Percentiles rank a stretch among this genome's conserved stretches.
Evolutionary conservation across 768 basidiomycete species (phyloP).

Genomic region (Russula earlei): DNA sequence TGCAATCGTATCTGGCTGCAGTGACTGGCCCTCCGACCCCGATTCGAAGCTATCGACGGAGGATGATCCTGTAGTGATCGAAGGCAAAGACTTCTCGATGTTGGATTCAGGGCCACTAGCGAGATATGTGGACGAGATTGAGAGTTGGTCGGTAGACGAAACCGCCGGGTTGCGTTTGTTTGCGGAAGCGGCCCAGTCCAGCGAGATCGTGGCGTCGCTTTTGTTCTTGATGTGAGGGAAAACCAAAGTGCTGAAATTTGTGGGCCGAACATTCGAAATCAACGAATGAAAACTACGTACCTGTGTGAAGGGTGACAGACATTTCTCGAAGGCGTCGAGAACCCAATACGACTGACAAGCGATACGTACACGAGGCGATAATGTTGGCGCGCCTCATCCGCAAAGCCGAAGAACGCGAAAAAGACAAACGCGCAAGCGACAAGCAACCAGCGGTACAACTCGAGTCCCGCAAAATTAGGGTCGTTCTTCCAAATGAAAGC

Average conservation of each 20-base stretch:
- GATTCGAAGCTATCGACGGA: neutral
- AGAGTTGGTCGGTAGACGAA: too few species aligned
- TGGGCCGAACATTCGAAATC: too few species aligned
- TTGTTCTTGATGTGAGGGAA: neutral
- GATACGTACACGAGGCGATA: neutral
- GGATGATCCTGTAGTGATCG: neutral
- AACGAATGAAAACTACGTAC: neutral
- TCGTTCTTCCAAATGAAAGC: constrained; percentile 30
- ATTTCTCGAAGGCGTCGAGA: neutral
- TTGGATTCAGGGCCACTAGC: neutral
- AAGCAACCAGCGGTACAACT: neutral
- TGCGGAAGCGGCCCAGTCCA: neutral
- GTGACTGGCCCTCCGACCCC: neutral
- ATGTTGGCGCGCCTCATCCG: neutral
- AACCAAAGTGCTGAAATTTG: neutral
- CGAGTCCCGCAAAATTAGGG: neutral
- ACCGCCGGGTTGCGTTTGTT: too few species aligned
- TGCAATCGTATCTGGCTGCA: too few species aligned
- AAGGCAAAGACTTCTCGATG: neutral
- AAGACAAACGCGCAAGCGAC: neutral
- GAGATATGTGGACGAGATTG: neutral
- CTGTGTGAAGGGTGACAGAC: neutral
- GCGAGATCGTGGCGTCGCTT: neutral
- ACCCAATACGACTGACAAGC: constrained; percentile 22
- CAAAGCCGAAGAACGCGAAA: neutral